Evolutionary conservation across 176 grass and related monocot species (phyloP).

Genomic region (Aegilops tauschii): DNA sequence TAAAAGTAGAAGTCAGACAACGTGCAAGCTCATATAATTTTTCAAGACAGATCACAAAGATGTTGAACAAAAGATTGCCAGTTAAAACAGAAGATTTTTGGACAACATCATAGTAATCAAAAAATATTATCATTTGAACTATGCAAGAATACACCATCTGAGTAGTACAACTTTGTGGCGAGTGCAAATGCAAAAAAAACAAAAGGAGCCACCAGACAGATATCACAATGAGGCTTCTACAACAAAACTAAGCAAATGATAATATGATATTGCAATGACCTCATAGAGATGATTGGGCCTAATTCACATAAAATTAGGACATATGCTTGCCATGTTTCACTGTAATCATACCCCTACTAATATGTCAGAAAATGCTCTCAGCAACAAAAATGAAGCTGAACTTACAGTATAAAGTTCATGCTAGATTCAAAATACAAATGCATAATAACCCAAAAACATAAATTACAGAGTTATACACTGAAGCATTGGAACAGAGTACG

Average conservation of each 20-base stretch:
- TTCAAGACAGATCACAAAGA: neutral
- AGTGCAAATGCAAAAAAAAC: neutral
- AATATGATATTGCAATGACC: neutral
- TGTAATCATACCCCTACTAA: neutral
- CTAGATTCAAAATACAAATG: too few species aligned
- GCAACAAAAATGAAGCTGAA: too few species aligned
- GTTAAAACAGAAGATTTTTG: conserved; percentile 37
- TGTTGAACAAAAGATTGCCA: neutral
- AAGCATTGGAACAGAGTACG: too few species aligned
- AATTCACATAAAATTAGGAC: conserved; percentile 27
- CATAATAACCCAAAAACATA: too few species aligned
- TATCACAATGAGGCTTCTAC: neutral
- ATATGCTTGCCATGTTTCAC: conserved; percentile 38
- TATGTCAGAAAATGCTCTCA: neutral
- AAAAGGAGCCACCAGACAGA: neutral
- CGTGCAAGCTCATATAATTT: neutral
- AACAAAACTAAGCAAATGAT: neutral
- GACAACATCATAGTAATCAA: conserved; percentile 7
- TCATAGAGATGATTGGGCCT: conserved; percentile 24
- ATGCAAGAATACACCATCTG: conserved; percentile 1
- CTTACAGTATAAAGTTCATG: too few species aligned
- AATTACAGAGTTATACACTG: too few species aligned
- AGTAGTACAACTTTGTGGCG: neutral
- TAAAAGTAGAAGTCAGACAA: neutral
- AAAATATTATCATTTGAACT: conserved; percentile 32